These are phyloP conservation scores for Platismatia glauca DNA, from an alignment of 495 filamentous ascomycete genomes.

Conservation along the genomic window DNA sequence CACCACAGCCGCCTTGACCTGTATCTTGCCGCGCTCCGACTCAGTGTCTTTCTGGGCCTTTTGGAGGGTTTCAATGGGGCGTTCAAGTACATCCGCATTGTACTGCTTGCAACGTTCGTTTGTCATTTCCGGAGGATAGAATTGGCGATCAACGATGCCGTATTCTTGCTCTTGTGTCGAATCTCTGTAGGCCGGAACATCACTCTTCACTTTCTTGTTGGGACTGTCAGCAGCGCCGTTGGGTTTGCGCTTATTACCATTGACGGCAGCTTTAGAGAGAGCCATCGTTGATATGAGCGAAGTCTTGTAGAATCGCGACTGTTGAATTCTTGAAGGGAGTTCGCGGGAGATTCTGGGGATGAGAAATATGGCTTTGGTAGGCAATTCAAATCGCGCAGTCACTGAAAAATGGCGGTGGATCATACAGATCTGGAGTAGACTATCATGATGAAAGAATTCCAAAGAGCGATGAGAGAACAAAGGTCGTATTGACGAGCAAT, in stretches of 20 bases:
- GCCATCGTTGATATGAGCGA: slow-evolving; percentile 11
- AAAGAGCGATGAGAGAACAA: too few relatives aligned
- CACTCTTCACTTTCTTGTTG: slow-evolving; percentile 21
- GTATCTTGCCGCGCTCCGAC: slow-evolving; percentile 27
- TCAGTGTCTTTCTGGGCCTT: slow-evolving; percentile 31
- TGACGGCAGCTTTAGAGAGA: neutral
- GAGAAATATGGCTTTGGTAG: neutral
- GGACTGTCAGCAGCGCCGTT: neutral
- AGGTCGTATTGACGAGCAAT: too few relatives aligned
- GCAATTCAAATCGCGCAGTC: neutral
- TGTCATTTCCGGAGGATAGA: slow-evolving; percentile 79
- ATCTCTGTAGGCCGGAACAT: slow-evolving; percentile 15
- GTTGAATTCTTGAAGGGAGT: neutral
- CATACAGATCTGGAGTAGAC: neutral
- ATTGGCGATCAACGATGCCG: slow-evolving; percentile 66
- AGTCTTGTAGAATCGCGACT: neutral
- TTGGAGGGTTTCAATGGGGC: slow-evolving; percentile 58
- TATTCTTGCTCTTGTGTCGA: slow-evolving; percentile 45
- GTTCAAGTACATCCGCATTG: slow-evolving; percentile 52
- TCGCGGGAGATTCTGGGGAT: neutral
- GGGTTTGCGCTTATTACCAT: slow-evolving; percentile 22
- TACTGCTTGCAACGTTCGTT: slow-evolving; percentile 67
- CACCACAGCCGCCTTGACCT: slow-evolving; percentile 56
- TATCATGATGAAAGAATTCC: neutral
- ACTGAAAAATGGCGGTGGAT: neutral